Evolutionary conservation across 331 rosid genomes (phyloP).

Genomic region (Phaseolus coccineus): DNA sequence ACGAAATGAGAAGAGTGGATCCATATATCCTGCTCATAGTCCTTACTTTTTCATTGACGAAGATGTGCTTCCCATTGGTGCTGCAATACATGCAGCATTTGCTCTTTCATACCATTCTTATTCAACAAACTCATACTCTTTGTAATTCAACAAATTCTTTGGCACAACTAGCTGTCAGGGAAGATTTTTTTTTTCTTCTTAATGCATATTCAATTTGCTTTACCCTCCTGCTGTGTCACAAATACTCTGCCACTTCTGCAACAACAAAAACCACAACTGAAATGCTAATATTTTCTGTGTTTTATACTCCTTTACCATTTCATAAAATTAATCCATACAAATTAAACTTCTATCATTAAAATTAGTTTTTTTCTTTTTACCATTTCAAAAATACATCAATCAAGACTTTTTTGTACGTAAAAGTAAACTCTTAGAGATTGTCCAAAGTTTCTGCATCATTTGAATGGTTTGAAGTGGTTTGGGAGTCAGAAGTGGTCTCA

Average conservation of each 20-base stretch:
- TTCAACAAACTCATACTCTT: constrained; percentile 39
- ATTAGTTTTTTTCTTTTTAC: no score
- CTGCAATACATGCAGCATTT: constrained; percentile 80
- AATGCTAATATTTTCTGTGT: not conserved
- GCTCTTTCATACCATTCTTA: constrained; percentile 70
- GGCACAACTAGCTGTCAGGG: not conserved
- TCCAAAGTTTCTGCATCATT: not conserved
- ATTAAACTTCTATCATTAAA: no score
- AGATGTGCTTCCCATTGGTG: constrained; percentile 76
- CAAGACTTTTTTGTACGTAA: no score
- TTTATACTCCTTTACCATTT: no score
- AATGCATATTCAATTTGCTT: constrained; percentile 15
- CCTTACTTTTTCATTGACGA: constrained; percentile 71
- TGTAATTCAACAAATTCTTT: constrained; percentile 13
- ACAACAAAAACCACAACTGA: not conserved
- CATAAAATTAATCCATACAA: no score
- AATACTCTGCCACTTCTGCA: not conserved
- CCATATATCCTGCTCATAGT: constrained; percentile 68
- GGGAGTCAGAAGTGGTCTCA: not conserved
- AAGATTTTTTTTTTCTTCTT: not conserved
- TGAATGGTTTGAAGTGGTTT: not conserved
- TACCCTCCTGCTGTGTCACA: not conserved
- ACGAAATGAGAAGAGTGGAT: constrained; percentile 67
- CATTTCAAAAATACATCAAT: no score
- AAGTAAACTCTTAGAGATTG: no score